These are phyloP conservation scores for Stemphylium vesicarium DNA, from an alignment of 2,329 filamentous ascomycete species.

Conservation along the genomic window DNA sequence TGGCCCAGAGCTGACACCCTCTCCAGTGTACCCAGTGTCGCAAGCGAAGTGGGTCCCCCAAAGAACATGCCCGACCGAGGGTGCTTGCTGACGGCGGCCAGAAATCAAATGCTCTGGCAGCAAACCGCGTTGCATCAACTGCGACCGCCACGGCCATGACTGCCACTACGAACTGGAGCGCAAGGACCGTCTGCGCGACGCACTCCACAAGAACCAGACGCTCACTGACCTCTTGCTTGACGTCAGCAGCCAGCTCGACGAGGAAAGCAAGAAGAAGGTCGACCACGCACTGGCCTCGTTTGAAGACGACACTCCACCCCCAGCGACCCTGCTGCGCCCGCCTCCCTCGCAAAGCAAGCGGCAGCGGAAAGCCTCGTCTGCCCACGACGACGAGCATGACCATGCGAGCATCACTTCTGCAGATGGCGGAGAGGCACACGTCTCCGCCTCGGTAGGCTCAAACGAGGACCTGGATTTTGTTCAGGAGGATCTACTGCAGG, in stretches of 20 bases:
- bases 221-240: constrained; percentile 27
- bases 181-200: constrained; percentile 41
- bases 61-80: no score
- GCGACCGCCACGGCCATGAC: constrained; percentile 26
- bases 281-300: constrained; percentile 17
- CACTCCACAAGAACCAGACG: constrained; percentile 18
- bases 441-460: constrained; percentile 18
- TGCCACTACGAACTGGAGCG: constrained; percentile 45
- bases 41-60: constrained; percentile 25
- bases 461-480: constrained; percentile 19
- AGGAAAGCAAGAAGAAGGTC: constrained; percentile 14
- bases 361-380: not conserved
- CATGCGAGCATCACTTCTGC: not conserved
- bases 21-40: constrained; percentile 24
- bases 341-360: constrained; percentile 10
- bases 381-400: constrained; percentile 2
- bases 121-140: constrained; percentile 41
- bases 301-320: constrained; percentile 12
- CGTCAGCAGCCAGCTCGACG: constrained; percentile 17
- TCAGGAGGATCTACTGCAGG: constrained; percentile 28
- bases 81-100: no score
- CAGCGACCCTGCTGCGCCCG: not conserved
- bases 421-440: constrained; percentile 7
- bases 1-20: constrained; percentile 3
- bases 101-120: constrained; percentile 46